Evolutionary conservation across 768 basidiomycete species (phyloP), one percentile per base, ranked within the genome.

Genomic region (Cyclocybe cylindracea): DNA sequence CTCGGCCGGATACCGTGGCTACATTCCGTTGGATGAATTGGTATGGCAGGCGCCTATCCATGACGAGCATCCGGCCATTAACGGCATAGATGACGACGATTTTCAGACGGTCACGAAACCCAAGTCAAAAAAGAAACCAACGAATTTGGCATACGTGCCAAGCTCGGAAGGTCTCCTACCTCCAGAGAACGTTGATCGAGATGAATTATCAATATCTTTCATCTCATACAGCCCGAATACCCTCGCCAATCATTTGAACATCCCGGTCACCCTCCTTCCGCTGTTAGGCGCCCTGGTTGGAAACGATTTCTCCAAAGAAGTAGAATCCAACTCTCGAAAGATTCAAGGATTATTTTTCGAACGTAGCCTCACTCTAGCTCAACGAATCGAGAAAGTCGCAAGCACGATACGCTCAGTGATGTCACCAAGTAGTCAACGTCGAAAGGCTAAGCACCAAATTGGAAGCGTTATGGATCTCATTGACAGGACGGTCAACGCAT

Each of bases 391-490:
- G n/a, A 82, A 76, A 39, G 80, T 85, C 2, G 86, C 87, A 6
- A 70, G 64, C 41, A 83, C 81, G 0, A 74, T 91, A 14, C 76
- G 74, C 10, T 68, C 70, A 2, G 78, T 88, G 42, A 67, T 87
- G 10, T 75, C 79, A 24, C 73, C 79, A 10, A 70, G 74, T 14
- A 62, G 76, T n/a, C 68, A 71, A 44, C 79, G 76, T 53, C 74
- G 73, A 46, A 80, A 77, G 51, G 70, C 70, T 33, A 84, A 78
- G 60, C 75, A 84, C 52, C 78, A 74, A 62, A 74, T 89, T 10
- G 81, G 76, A 29, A 83, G 83, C 56, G 89, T 89, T 43, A 86
- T 90, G 79, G 86, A 90, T 63, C 80, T 91, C 54, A 89, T 91
- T 50, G 84, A 85, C 53, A 75, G 78, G 44, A 80, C 86, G 0